These are phyloP conservation scores for Tolypocladium ophioglossoides DNA, from an alignment of 2,329 filamentous ascomycete species.

Conservation along the genomic window DNA sequence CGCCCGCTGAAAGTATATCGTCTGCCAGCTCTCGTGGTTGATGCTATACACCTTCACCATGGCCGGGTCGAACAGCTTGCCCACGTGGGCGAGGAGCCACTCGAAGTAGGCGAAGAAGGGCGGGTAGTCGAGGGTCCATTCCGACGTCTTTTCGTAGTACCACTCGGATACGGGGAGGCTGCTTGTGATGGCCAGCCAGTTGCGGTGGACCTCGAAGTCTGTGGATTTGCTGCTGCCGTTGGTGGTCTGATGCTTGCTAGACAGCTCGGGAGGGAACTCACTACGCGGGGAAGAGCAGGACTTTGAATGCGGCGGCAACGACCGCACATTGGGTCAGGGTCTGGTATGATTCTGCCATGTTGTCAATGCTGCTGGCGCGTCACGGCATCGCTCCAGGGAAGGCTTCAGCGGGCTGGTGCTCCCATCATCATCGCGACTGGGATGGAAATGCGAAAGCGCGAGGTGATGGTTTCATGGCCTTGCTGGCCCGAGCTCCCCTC, in stretches of 20 bases:
- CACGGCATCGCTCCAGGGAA: background rate
- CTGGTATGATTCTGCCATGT: conserved; percentile 74
- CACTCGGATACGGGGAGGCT: conserved; percentile 78
- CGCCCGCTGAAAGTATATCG: conserved; percentile 83
- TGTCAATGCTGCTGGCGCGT: background rate
- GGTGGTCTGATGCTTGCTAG: background rate
- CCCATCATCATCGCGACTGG: background rate
- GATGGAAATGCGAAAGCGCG: background rate
- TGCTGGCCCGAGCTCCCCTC: background rate
- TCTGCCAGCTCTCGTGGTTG: conserved; percentile 84
- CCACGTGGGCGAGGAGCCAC: conserved; percentile 77
- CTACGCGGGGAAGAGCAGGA: conserved; percentile 91
- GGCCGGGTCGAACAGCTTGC: conserved; percentile 62
- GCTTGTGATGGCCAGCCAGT: conserved; percentile 95
- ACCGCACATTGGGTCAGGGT: conserved; percentile 83
- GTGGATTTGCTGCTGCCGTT: conserved; percentile 70
- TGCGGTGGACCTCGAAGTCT: conserved; percentile 97
- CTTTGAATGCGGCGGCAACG: conserved; percentile 78
- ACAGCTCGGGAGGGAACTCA: conserved; percentile 37
- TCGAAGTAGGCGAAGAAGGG: conserved; percentile 98
- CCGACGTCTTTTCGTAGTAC: conserved; percentile 96
- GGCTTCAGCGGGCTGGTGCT: background rate
- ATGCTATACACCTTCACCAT: conserved; percentile 79
- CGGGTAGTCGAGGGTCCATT: conserved; percentile 99
- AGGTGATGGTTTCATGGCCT: background rate